Base-by-base conservation (phyloP, 495 filamentous ascomycete species). In the Talaromyces ruber region DNA sequence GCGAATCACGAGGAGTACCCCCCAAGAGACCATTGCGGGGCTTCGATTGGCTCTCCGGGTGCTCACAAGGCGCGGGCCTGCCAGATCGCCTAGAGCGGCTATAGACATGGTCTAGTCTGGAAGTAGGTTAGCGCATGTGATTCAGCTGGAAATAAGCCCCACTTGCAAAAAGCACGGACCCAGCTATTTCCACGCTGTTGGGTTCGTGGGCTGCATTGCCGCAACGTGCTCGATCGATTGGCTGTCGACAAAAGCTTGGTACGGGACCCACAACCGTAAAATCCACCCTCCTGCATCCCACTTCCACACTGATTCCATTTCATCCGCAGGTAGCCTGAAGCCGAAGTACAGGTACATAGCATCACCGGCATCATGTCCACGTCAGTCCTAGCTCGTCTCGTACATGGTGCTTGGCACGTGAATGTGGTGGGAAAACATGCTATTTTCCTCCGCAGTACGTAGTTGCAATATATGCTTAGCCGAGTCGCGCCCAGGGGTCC, bases 81-180 rank as follows among this genome's bases (percentile, higher is more conserved):
- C 51, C 51, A 54, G 51, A 54, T 54, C 51, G 51, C 51, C 22
- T 54, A 54, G 22, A 54, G 51, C 51, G 51, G 51, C 51, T 54
- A 54, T 25, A 28, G 22, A 6, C 22, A 28, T 14, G 51, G 2
- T 0, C 26, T 54, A 54, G 16, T 6, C 51, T 1, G 4, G 0
- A 54, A 29, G 11, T 4, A 26, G 51, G 14, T 4, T 22, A 14
- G 26, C 9, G 51, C 21, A 4, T 26, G 43, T 47, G 43, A 47
- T 47, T 47, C n/a, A 18, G 43, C 34, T 47, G 43, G 43, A 18
- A 47, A 47, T 18, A n/a, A 47, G n/a, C 51, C 22, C 12, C 51
- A 14, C 51, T 24, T 21, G 11, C 26, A 25, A 52, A 52, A 52
- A 54, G 51, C 51, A 54, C 51, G 51, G 51, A 54, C 51, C 21